A percentile compares a stretch with the other conserved stretches of the same genome.
phyloP scores from a whole-genome alignment of 495 filamentous ascomycete species.

The Platismatia glauca region DNA sequence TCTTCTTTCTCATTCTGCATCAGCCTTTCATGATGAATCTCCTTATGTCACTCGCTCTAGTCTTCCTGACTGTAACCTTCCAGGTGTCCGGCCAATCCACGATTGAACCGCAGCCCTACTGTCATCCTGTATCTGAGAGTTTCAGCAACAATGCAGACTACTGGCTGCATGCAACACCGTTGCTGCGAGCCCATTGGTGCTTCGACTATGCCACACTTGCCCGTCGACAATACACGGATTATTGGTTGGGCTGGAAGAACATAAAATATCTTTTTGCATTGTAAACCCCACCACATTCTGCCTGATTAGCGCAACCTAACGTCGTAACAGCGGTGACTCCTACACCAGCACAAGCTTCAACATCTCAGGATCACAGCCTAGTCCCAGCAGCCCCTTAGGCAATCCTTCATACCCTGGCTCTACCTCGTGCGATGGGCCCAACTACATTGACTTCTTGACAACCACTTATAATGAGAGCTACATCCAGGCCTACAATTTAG shows the following conservation, averaged over 20 bases:
- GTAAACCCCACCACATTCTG: constrained; percentile 2
- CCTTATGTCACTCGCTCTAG: not conserved
- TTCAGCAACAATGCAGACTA: constrained; percentile 6
- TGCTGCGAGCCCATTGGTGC: constrained; percentile 6
- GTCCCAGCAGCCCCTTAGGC: constrained; percentile 57
- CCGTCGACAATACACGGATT: not conserved
- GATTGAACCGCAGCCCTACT: constrained; percentile 13
- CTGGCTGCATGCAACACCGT: constrained; percentile 19
- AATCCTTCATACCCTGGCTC: constrained; percentile 50
- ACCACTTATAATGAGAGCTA: constrained; percentile 44
- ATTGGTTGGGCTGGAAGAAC: constrained; percentile 21
- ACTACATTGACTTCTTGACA: constrained; percentile 50
- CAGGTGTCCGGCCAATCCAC: not conserved
- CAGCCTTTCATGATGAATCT: not conserved
- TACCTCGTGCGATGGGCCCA: constrained; percentile 43
- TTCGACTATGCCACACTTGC: not conserved
- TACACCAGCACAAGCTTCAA: constrained; percentile 63
- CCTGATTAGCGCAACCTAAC: constrained; percentile 21
- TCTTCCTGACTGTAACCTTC: not conserved
- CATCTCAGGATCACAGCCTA: constrained; percentile 49
- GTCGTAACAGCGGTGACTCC: constrained; percentile 42
- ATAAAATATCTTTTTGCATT: constrained; percentile 23
- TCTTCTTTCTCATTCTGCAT: not conserved
- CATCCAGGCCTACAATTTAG: constrained; percentile 48
- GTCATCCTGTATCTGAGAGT: constrained; percentile 8